Conservation (phyloP, 257 asterid species). For the Primulina eburnea region DNA sequence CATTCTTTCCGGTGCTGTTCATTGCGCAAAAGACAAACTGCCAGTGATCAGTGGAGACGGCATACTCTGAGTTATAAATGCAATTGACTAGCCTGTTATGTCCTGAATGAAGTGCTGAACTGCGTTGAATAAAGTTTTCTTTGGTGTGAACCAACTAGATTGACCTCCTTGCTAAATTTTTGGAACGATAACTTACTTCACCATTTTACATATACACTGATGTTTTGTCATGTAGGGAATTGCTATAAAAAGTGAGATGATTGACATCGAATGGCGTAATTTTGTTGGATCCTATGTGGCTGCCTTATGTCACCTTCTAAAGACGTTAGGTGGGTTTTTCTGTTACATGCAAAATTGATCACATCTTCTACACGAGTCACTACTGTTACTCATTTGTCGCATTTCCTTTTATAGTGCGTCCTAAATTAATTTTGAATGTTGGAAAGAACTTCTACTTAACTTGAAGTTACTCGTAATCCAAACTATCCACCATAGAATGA, state of each 20-base stretch:
- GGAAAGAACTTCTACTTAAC: conserved; percentile 7
- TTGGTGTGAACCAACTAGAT: conserved; percentile 4
- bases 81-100: background rate
- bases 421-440: conserved; percentile 14
- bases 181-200: background rate
- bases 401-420: conserved; percentile 14
- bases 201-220: conserved; percentile 21
- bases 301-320: conserved; percentile 62
- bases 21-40: too few species aligned
- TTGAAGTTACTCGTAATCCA: background rate
- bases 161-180: conserved; percentile 9
- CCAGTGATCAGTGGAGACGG: background rate
- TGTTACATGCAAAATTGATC: conserved; percentile 6
- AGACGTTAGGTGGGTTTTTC: conserved; percentile 55
- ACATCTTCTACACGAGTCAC: conserved; percentile 10
- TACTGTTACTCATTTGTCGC: background rate
- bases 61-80: background rate
- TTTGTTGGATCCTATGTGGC: conserved; percentile 52
- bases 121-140: conserved; percentile 10
- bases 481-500: background rate
- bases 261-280: conserved; percentile 42
- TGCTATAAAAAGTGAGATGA: conserved; percentile 28
- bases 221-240: conserved; percentile 42
- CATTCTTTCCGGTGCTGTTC: too few species aligned
- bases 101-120: conserved; percentile 2